Conservation (phyloP, 495 filamentous ascomycete species). For the Opeltia flavorubescens region DNA sequence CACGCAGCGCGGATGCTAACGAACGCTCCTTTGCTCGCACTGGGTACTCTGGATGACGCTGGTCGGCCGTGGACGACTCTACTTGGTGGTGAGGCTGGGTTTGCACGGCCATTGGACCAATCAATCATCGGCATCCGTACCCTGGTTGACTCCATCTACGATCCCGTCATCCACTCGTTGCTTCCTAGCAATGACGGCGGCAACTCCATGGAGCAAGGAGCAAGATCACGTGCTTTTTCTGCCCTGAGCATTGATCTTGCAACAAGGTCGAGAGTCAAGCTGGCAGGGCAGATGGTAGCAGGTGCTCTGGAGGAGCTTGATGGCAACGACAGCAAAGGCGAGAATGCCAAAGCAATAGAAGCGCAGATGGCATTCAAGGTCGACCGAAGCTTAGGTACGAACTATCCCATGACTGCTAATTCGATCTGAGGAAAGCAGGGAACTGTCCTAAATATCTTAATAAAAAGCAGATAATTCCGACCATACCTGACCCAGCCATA, state of each 20-base stretch:
- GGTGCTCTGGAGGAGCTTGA: conserved; percentile 27
- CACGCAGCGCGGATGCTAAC: conserved; percentile 38
- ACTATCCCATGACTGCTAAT: background rate
- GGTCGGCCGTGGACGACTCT: conserved; percentile 59
- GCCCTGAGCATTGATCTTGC: conserved; percentile 55
- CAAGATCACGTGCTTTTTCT: conserved; percentile 33
- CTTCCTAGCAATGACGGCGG: conserved; percentile 26
- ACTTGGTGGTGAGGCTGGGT: conserved; percentile 57
- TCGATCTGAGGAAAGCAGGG: conserved; percentile 15
- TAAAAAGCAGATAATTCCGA: conserved; percentile 45
- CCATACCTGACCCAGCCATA: conserved; percentile 35
- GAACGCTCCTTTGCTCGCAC: conserved; percentile 46
- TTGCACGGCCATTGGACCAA: conserved; percentile 41
- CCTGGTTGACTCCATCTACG: conserved; percentile 40
- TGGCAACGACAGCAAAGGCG: conserved; percentile 18
- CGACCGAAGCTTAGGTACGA: conserved; percentile 49
- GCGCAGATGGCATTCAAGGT: conserved; percentile 53
- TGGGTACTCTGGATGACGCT: conserved; percentile 51
- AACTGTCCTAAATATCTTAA: conserved; percentile 83
- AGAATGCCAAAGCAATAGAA: conserved; percentile 17
- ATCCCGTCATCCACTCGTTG: conserved; percentile 50
- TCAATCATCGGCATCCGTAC: conserved; percentile 45
- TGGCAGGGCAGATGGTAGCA: conserved; percentile 48
- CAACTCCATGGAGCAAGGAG: conserved; percentile 21
- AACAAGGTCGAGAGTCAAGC: conserved; percentile 49